Conservation (phyloP, 2,329 filamentous ascomycete species). For the Calonectria pseudoturangicola region DNA sequence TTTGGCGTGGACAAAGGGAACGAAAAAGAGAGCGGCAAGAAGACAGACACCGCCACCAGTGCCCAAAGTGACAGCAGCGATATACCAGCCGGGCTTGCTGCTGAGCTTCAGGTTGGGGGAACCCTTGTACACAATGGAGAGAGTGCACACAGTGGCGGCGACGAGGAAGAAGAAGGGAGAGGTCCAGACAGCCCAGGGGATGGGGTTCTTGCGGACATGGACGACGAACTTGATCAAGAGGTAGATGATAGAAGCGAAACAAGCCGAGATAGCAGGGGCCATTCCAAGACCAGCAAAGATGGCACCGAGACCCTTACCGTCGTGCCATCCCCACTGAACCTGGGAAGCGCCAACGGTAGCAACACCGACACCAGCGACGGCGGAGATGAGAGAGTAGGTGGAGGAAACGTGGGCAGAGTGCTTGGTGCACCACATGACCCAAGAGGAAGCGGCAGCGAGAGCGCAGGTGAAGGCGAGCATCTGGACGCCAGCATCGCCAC, state of each 20-base stretch:
- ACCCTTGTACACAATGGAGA: conserved; percentile 88
- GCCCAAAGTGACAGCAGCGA: conserved; percentile 80
- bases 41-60: conserved; percentile 75
- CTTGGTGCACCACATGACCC: conserved; percentile 88
- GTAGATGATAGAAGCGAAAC: conserved; percentile 82
- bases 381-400: conserved; percentile 82
- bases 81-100: conserved; percentile 78
- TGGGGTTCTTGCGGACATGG: conserved; percentile 81
- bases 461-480: conserved; percentile 81
- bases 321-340: conserved; percentile 82
- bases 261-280: conserved; percentile 79
- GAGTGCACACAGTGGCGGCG: conserved; percentile 82
- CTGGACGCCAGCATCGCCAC: conserved; percentile 78
- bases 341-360: conserved; percentile 77
- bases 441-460: conserved; percentile 78
- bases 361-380: conserved; percentile 81
- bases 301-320: conserved; percentile 80
- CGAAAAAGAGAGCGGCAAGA: conserved; percentile 81
- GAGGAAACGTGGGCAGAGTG: conserved; percentile 85
- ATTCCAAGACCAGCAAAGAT: conserved; percentile 82
- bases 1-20: conserved; percentile 80
- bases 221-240: conserved; percentile 78
- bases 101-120: conserved; percentile 70
- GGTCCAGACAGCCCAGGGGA: conserved; percentile 83
- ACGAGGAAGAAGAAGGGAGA: conserved; percentile 87